A percentile compares a stretch with the other conserved stretches of the same genome.
phyloP scores from a whole-genome alignment of 139 green algal genomes.

The Chlorella sp. region DNA sequence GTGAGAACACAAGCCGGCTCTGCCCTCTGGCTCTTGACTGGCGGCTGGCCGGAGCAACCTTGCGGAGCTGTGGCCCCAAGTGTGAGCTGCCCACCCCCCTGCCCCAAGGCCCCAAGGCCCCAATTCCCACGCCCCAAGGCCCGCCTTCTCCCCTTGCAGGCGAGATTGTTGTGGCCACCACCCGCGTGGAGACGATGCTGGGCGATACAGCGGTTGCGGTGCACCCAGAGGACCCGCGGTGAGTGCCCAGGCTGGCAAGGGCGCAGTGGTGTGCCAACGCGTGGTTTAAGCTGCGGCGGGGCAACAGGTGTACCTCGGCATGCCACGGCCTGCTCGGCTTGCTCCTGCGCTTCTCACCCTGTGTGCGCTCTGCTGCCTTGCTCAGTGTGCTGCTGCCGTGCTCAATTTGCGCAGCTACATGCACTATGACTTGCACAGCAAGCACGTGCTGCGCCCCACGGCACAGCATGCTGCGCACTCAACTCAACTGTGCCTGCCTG shows the following conservation, averaged over 20 bases:
- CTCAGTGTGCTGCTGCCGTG: neutral
- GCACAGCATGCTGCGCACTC: too few relatives aligned
- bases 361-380: neutral
- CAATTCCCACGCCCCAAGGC: neutral
- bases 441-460: too few relatives aligned
- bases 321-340: too few relatives aligned
- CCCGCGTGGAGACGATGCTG: conserved; percentile 94
- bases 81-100: neutral
- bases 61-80: neutral
- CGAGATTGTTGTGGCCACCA: conserved; percentile 92
- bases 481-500: too few relatives aligned
- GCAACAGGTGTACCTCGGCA: too few relatives aligned
- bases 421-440: conserved; percentile 85
- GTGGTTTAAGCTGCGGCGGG: too few relatives aligned
- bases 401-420: neutral
- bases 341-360: neutral
- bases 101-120: neutral
- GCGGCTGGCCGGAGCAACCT: neutral
- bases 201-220: conserved; percentile 96
- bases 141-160: conserved; percentile 21
- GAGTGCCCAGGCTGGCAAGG: too few relatives aligned
- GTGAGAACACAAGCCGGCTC: too few relatives aligned
- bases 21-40: too few relatives aligned
- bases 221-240: conserved; percentile 90
- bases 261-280: too few relatives aligned